phyloP scores from a whole-genome alignment of 768 basidiomycete species.

The Trametes cubensis region DNA sequence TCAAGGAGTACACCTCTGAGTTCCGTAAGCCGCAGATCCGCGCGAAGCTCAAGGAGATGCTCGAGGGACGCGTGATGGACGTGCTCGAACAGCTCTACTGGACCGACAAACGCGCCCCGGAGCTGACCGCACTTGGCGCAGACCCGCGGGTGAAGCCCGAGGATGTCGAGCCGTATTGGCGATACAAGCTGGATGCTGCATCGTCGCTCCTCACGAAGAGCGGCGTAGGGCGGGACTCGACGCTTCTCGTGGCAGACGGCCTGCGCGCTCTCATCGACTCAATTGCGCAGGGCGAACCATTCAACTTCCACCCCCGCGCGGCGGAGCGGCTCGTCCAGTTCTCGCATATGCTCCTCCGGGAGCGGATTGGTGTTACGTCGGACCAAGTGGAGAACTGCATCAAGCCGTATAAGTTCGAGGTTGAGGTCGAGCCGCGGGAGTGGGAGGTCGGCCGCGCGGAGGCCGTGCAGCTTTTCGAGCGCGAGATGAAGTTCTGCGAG shows the following conservation, averaged over 20 bases:
- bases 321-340: constrained; percentile 90
- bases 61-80: constrained; percentile 97
- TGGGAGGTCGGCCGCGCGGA: constrained; percentile 85
- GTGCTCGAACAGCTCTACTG: constrained; percentile 97
- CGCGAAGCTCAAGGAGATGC: constrained; percentile 84
- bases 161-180: constrained; percentile 89
- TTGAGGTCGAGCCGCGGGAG: constrained; percentile 90
- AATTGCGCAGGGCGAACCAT: constrained; percentile 87
- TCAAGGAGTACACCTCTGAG: constrained; percentile 81
- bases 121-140: constrained; percentile 69
- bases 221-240: constrained; percentile 93
- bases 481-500: constrained; percentile 85
- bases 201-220: constrained; percentile 93
- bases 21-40: constrained; percentile 91
- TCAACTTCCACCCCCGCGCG: constrained; percentile 86
- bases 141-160: constrained; percentile 72
- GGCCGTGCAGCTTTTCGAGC: constrained; percentile 79
- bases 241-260: constrained; percentile 92
- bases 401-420: constrained; percentile 98
- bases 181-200: constrained; percentile 94
- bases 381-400: constrained; percentile 99
- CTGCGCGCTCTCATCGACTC: constrained; percentile 87
- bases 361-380: constrained; percentile 90
- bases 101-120: constrained; percentile 83
- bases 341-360: constrained; percentile 89